Base-by-base conservation (phyloP, 805 yeast species). In the Wickerhamomyces hampshirensis region DNA sequence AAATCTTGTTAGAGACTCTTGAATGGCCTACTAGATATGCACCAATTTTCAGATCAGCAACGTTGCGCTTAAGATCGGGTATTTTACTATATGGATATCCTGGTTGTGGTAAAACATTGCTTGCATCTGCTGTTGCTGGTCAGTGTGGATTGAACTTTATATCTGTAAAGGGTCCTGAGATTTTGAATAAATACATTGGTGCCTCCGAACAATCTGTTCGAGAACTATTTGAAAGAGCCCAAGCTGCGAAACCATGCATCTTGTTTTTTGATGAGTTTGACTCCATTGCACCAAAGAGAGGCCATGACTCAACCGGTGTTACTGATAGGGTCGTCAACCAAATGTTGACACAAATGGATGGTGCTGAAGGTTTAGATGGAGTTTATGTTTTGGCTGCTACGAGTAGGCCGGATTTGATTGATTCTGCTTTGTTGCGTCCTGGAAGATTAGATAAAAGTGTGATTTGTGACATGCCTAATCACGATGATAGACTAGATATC, bases 1-100 rank as follows among this genome's bases (percentile, higher is more conserved):
- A 72, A 8, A 65, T 86, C 0, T 61, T 91, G 8, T 58, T 87
- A 34, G 98, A 91, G 55, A 93, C 98, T 0, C 62, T 91, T 23
- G 98, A 93, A 53, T 91, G 97, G 97, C 98, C 98, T 2, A 86
- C 95, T 1, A 87, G 81, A 51, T 91, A 91, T 55, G 94, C 96
- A 0, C 96, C 97, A 5, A 86, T 91, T n/a, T 91, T 93, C 60
- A 80, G 81, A 13, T 77, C 77, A 43, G 86, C 95, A 51, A 95
- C 98, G 0, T 64, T 91, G 35, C 65, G 98, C 37, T 66, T 91
- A 35, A 71, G 98, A 50, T 86, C 96, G 0, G 98, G 98, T 34
- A 76, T 91, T 17, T 63, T 91, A 34, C 70, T 91, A 11, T 91
- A 91, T 59, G 98, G 98, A 0, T 91, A 86, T 55, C 98, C 98